Evolutionary conservation across 31 red algal genomes (phyloP), one percentile per base, ranked within the genome.

Genomic region (Asparagopsis taxiformis): DNA sequence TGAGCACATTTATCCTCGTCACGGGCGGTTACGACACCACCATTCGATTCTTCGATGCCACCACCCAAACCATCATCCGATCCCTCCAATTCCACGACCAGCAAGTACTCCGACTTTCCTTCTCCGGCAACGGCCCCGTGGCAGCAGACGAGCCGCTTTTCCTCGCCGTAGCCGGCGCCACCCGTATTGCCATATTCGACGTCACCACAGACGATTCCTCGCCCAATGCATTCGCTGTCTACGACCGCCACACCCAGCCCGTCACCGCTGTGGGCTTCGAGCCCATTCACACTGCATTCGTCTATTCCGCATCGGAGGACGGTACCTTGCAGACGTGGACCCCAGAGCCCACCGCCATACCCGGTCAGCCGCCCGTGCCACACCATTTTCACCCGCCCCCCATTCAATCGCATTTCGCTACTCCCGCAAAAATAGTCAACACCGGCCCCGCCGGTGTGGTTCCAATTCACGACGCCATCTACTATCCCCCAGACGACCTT

Each of bases 11-110:
- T 53, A 66, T 82, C 16, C 65, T 82, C 26, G 77, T 55, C 52
- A 65, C 63, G 4, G 77, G 77, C 35, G 63, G 65, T 26, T 82
- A 82, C 65, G 77, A 82, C 50, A 57, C 65, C 54, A 60, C 46
- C 63, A 82, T 82, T 35, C 77, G 77, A 51, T 36, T 82, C 19
- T 82, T 70, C 65, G 77, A 82, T 51, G 53, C 63, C 3, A 17
- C 57, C 32, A 31, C 54, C 36, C 51, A 31, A 7, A 7, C 32
- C 13, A 43, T 65, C 19, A 51, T 61, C 29, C 65, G 55, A 16
- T 50, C 36, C 33, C 15, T 82, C 15, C 63, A 57, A 20, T 82
- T 82, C 20, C 62, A 31, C 52, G 77, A 82, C 57, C 63, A 69
- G 21, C 63, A 70, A 30, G 54, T 82, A 15, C 25, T 82, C 1